phyloP scores from a whole-genome alignment of 768 basidiomycete genomes.

The Phaeotremella skinneri region DNA sequence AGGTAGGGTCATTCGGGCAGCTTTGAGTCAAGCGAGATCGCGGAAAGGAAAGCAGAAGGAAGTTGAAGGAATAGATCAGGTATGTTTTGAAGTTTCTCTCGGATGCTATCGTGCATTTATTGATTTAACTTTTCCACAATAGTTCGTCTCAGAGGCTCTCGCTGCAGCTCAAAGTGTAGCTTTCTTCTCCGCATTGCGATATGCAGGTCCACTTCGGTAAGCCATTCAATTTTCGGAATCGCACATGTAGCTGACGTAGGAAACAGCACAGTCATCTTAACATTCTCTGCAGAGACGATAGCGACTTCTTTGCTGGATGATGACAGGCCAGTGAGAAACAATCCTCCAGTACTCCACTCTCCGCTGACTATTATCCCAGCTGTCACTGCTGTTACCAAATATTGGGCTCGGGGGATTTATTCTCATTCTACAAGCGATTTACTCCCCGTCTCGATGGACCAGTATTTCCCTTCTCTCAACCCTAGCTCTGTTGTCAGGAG shows the following conservation, averaged over 20 bases:
- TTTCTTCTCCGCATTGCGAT: constrained; percentile 15
- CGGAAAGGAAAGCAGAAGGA: constrained; percentile 15
- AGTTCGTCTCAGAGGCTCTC: not conserved
- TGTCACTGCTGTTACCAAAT: not conserved
- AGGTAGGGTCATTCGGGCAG: constrained; percentile 18
- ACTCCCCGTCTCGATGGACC: no score
- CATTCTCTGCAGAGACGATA: not conserved
- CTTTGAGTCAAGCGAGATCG: constrained; percentile 16
- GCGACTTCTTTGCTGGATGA: constrained; percentile 10
- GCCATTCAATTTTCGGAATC: not conserved
- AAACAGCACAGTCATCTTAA: not conserved
- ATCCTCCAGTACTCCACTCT: not conserved
- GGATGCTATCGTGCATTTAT: not conserved
- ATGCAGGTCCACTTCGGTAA: constrained; percentile 23
- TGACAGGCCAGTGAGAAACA: constrained; percentile 7
- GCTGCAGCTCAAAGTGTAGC: constrained; percentile 15
- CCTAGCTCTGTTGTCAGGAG: no score
- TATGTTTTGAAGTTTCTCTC: not conserved
- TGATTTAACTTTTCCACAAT: not conserved
- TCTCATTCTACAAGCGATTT: no score
- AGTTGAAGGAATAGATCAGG: constrained; percentile 18
- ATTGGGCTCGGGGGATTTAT: not conserved
- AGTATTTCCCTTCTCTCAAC: no score
- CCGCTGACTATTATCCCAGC: not conserved
- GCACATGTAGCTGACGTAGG: not conserved